Evolutionary conservation across 2,329 filamentous ascomycete genomes (phyloP).

Genomic region (Colletotrichum noveboracense): DNA sequence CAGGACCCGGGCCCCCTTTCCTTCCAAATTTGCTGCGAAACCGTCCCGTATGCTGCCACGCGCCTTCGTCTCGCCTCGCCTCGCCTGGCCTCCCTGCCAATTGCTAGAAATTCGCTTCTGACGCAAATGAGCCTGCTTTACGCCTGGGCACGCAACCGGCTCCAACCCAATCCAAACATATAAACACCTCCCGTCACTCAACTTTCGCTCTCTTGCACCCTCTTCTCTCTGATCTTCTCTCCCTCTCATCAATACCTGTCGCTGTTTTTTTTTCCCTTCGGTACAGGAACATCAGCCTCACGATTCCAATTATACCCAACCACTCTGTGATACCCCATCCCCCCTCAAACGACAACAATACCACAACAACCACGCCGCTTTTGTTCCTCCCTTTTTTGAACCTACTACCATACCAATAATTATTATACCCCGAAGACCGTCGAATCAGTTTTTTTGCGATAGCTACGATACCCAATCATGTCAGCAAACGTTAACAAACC

Average conservation of each 20-base stretch:
- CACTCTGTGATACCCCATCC: slow-evolving; percentile 15
- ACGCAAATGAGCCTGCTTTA: background rate
- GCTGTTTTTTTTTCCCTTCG: background rate
- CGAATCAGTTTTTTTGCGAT: background rate
- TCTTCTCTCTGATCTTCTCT: background rate
- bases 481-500: slow-evolving; percentile 71
- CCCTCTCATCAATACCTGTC: slow-evolving; percentile 13
- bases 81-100: slow-evolving; percentile 3
- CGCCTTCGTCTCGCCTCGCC: background rate
- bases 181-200: slow-evolving; percentile 12
- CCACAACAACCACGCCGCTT: background rate
- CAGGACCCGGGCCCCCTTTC: background rate
- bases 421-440: background rate
- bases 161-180: background rate
- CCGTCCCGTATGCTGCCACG: background rate
- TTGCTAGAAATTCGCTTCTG: slow-evolving; percentile 3
- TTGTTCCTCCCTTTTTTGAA: background rate
- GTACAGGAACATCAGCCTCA: slow-evolving; percentile 8
- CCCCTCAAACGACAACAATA: background rate
- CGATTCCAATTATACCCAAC: slow-evolving; percentile 19
- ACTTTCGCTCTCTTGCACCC: background rate
- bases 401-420: background rate
- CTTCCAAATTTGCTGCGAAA: background rate
- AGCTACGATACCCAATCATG: slow-evolving; percentile 30
- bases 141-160: background rate